A percentile compares a stretch with the other conserved stretches of the same genome.
Conservation (phyloP, 257 asterid species). For the Lithospermum erythrorhizon region DNA sequence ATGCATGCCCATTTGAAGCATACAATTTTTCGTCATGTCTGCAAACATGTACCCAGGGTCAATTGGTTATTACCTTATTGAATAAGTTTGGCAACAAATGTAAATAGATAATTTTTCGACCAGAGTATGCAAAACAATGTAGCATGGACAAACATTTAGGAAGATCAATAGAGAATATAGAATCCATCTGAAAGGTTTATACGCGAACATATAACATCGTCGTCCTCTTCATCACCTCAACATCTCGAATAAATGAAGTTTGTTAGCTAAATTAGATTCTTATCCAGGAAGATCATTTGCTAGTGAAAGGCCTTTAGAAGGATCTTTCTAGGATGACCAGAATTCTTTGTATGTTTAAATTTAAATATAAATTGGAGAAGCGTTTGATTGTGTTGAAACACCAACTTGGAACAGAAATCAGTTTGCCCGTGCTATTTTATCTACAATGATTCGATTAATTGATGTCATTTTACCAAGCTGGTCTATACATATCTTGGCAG, state of each 20-base stretch:
- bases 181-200: neutral
- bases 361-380: no score
- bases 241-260: neutral
- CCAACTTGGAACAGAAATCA: neutral
- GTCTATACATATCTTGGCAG: slow-evolving; percentile 30
- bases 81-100: no score
- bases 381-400: neutral
- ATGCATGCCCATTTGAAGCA: neutral
- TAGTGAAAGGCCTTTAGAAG: no score
- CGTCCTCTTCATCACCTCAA: neutral
- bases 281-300: no score
- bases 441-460: no score
- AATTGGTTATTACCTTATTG: neutral
- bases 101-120: no score
- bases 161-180: neutral
- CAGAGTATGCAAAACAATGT: neutral
- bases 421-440: neutral
- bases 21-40: neutral
- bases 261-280: neutral
- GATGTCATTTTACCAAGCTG: slow-evolving; percentile 8
- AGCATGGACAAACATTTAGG: neutral
- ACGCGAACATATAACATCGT: neutral
- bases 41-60: neutral
- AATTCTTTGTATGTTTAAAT: no score
- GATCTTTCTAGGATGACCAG: no score